Base-by-base conservation (phyloP, 805 yeast species). In the Kockiozyma suomiensis region DNA sequence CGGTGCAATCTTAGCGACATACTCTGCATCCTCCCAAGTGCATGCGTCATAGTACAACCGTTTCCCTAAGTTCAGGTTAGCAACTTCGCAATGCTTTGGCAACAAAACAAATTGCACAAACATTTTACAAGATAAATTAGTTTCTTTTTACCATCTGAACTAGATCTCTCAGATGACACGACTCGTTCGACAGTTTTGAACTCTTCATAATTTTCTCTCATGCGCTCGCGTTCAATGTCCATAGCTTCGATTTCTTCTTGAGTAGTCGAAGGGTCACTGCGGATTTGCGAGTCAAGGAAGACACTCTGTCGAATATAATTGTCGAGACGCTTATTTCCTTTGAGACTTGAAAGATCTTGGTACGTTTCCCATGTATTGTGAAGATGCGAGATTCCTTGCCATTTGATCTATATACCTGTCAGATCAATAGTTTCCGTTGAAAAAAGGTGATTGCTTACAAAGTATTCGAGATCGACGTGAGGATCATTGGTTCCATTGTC, bases 341-440 rank as follows among this genome's bases (percentile, higher is more conserved):
- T 86, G 62, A 79, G 73, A 6, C 76, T 75, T 25, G 66, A 54
- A n/a, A 80, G 67, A 26, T 70, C 71, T 12, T 74, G 75, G 74
- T 87, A 91, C 1, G 82, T 72, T 72, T 92, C 97, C 97, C 97
- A 94, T 0, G 97, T 86, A 73, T 93, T 94, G 75, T 94, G 99
- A 63, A 94, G 78, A 76, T 94, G 98, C 13, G 97, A 88, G 63
- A 84, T 79, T 55, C 83, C 89, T 19, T 82, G 79, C 99, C 99
- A 94, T 75, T 94, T 94, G 68, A 94, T 81, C 67, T 79, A 41
- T 45, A 58, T 54, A 15, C 15, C 12, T 26, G 28, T 51, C 15
- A 46, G 50, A n/a, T 32, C 4, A 8, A 15, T 10, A 21, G 15
- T 23, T 13, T n/a, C 12, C 23, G 21, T 2, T 37, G 83, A 76